Percentiles rank a stretch among this genome's conserved stretches.
Conservation (phyloP, 225 moss, liverwort and hornwort genomes). For the Polytrichum commune region DNA sequence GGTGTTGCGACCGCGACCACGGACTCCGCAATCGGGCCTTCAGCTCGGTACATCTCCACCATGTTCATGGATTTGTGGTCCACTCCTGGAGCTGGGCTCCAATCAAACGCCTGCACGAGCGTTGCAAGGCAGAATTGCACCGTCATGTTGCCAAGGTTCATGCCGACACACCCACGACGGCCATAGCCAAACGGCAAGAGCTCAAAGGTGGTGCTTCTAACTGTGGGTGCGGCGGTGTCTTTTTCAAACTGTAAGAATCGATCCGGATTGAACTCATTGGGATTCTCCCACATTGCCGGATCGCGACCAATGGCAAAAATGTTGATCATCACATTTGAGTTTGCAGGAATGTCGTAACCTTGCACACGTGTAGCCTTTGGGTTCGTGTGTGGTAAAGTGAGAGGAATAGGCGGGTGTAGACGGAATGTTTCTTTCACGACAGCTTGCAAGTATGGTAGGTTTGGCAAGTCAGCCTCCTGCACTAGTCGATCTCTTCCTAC, state of each 20-base stretch:
- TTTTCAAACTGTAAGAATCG: too few species aligned
- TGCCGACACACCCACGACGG: constrained; percentile 5
- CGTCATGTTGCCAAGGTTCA: not conserved
- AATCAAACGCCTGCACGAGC: constrained; percentile 9
- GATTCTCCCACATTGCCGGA: too few species aligned
- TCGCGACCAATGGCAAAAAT: too few species aligned
- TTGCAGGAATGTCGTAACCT: constrained; percentile 49
- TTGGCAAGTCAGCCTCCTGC: constrained; percentile 57
- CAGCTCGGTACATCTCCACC: too few species aligned
- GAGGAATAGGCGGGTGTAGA: constrained; percentile 43
- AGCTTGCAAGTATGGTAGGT: constrained; percentile 49
- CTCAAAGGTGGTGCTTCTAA: too few species aligned
- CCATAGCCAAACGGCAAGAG: constrained; percentile 2
- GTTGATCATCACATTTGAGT: too few species aligned
- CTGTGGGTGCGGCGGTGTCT: too few species aligned
- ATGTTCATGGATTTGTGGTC: not conserved
- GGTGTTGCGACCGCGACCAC: too few species aligned
- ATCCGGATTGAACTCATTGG: too few species aligned
- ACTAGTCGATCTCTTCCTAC: constrained; percentile 61
- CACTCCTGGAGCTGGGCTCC: not conserved
- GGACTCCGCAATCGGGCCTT: too few species aligned
- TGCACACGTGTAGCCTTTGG: constrained; percentile 52
- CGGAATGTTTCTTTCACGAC: constrained; percentile 68
- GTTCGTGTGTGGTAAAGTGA: constrained; percentile 48
- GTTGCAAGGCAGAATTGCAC: constrained; percentile 16